Evolutionary conservation across 345 rosid genomes (phyloP).

Genomic region (Lenwebbia sp.): DNA sequence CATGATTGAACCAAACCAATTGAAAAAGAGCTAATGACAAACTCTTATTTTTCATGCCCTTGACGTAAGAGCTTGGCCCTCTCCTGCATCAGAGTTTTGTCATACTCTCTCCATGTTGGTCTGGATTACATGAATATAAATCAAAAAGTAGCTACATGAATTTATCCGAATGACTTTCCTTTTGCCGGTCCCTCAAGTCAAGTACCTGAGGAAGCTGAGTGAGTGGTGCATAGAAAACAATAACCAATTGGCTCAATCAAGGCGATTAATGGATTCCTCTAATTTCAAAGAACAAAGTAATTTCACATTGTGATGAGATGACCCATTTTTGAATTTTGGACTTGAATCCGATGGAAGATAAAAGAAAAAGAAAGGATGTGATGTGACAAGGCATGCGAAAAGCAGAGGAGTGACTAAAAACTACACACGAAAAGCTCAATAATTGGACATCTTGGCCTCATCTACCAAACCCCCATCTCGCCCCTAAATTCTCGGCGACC

Average conservation of each 20-base stretch:
- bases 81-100: background rate
- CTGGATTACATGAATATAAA: background rate
- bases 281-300: background rate
- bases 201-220: background rate
- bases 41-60: background rate
- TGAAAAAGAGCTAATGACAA: background rate
- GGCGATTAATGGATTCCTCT: background rate
- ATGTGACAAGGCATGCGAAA: background rate
- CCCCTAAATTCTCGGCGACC: conserved; percentile 20
- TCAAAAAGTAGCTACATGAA: background rate
- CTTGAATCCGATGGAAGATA: background rate
- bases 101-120: background rate
- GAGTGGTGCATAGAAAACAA: background rate
- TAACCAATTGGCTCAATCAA: background rate
- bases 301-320: background rate
- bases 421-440: background rate
- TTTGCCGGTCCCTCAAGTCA: background rate
- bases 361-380: background rate
- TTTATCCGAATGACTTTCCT: background rate
- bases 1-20: background rate
- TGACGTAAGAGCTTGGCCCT: background rate
- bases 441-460: conserved; percentile 11
- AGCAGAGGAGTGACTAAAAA: background rate
- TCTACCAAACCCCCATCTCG: conserved; percentile 21
- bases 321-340: background rate